Percentiles rank a stretch among this genome's conserved stretches.
Evolutionary conservation across 371 early-diverging fungal species (phyloP).

Genomic region (Smittium mucronatum): DNA sequence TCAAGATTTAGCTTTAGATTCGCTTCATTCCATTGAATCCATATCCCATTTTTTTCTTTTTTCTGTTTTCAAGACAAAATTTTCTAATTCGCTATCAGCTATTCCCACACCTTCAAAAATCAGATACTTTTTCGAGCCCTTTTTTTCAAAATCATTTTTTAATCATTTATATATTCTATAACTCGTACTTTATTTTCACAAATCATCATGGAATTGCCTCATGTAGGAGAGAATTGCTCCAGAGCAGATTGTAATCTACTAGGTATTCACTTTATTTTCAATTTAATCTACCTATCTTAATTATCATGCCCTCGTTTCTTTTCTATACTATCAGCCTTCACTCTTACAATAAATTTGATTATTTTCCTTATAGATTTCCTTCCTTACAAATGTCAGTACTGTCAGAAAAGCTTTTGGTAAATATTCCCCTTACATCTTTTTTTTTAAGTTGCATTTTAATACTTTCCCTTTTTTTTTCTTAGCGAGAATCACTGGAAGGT

Average conservation of each 20-base stretch:
- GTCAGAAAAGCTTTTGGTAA: slow-evolving; percentile 23
- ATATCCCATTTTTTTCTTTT: too few relatives aligned
- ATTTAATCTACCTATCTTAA: neutral
- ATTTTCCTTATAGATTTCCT: slow-evolving; percentile 14
- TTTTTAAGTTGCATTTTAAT: neutral
- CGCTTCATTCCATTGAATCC: too few relatives aligned
- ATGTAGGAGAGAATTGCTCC: slow-evolving; percentile 2
- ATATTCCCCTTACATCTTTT: neutral
- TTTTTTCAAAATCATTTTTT: too few relatives aligned
- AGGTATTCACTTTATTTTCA: slow-evolving; percentile 1
- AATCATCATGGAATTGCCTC: slow-evolving; percentile 11
- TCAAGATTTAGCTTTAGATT: too few relatives aligned
- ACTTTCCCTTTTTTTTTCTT: neutral
- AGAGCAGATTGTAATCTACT: slow-evolving; percentile 1
- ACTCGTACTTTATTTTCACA: too few relatives aligned
- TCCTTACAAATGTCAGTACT: slow-evolving; percentile 18
- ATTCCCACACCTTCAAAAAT: too few relatives aligned
- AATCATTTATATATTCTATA: too few relatives aligned
- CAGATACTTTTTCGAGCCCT: too few relatives aligned
- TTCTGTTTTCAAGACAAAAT: too few relatives aligned
- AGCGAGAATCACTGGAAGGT: slow-evolving; percentile 29
- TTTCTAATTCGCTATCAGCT: too few relatives aligned
- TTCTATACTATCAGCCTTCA: neutral
- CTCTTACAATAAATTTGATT: neutral
- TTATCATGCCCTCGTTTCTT: too few relatives aligned